Evolutionary conservation across 1,139 yeast genomes (phyloP), one percentile per base, ranked within the genome.

Genomic region (Pichia kudriavzevii): DNA sequence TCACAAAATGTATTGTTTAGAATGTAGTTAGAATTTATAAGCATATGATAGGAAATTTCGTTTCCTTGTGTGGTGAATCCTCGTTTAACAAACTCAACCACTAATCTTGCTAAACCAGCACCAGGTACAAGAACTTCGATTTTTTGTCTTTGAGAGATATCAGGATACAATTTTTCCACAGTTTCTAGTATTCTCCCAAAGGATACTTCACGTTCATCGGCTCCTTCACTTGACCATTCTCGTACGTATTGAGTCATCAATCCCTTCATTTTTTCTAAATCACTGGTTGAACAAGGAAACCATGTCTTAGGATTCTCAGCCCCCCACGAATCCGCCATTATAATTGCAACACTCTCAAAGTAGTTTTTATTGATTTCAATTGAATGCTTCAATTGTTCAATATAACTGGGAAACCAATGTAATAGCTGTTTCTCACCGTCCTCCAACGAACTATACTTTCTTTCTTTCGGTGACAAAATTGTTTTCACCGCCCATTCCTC

Each of bases 41-140:
- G 60, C 94, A 85, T 84, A 50, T 80, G 93, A 49, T 77, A 79
- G 16, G 91, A 78, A 48, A 79, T 72, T 52, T 87, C 95, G 54
- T 84, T 85, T 0, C 95, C 95, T 46, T 82, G 87, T n/a, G 81
- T 73, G 56, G 68, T 59, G 53, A 78, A 83, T 2, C 95, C 94
- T 36, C 66, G 49, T 21, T 55, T 57, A 1, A 83, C 84, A 34
- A 83, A 59, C 33, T 85, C 95, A 38, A 72, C 67, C n/a, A 84
- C 81, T 40, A 84, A 56, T 36, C 95, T 56, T 0, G 93, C 95
- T 14, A 83, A 61, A 0, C 95, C 95, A 42, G 85, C 76, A 1
- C 95, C 95, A 0, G 95, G 95, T 1, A 79, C 76, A 22, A 85
- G 61, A 0, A 83, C 65, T 30, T 66, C 64, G 3, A 71, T 48